Evolutionary conservation across 345 rosid species (phyloP).

Genomic region (Erodium maritimum): DNA sequence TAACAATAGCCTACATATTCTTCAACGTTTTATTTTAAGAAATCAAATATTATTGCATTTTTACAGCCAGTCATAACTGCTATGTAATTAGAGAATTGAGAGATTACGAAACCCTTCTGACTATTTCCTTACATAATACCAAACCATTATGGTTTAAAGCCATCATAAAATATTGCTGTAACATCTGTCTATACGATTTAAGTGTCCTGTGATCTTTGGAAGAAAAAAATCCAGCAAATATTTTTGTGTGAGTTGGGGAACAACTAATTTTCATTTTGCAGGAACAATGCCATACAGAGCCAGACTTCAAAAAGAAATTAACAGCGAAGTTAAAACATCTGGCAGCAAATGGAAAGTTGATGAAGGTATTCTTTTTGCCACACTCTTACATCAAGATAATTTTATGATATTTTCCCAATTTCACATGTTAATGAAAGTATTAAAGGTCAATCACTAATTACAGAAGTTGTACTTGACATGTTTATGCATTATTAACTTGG

Average conservation of each 20-base stretch:
- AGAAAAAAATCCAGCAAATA: neutral
- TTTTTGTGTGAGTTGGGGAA: slow-evolving; percentile 2
- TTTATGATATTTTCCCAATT: neutral
- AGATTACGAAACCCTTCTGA: neutral
- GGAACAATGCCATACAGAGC: slow-evolving; percentile 60
- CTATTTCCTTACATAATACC: neutral
- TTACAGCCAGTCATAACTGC: neutral
- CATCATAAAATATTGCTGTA: neutral
- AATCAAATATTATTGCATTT: too few species aligned
- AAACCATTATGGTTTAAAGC: neutral
- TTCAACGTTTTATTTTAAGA: too few species aligned
- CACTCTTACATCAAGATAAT: neutral
- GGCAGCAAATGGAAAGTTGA: slow-evolving; percentile 65
- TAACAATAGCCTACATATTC: too few species aligned
- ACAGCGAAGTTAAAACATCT: slow-evolving; percentile 65
- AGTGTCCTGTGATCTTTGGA: neutral
- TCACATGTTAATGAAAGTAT: neutral
- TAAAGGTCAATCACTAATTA: neutral
- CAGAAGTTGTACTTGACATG: too few species aligned
- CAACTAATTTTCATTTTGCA: slow-evolving; percentile 22
- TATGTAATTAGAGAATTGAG: neutral
- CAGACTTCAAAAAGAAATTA: slow-evolving; percentile 65
- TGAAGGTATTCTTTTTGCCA: slow-evolving; percentile 43
- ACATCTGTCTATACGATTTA: neutral
- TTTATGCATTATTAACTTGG: too few species aligned